Percentiles rank a stretch among this genome's conserved stretches.
Evolutionary conservation across 2,329 filamentous ascomycete genomes (phyloP).

Genomic region (Aciculosporium take): DNA sequence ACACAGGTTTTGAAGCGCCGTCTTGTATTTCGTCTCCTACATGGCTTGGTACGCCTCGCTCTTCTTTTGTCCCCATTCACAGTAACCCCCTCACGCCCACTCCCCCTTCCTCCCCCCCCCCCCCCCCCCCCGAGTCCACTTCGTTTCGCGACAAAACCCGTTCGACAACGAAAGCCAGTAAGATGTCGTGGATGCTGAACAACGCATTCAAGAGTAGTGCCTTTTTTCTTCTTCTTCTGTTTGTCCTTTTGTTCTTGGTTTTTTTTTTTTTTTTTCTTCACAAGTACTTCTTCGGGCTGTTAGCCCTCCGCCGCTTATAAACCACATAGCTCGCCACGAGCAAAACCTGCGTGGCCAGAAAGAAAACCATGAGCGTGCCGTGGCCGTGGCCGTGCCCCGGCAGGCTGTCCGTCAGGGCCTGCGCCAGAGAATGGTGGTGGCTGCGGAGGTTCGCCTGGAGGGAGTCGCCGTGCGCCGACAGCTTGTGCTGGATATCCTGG

Average conservation of each 20-base stretch:
- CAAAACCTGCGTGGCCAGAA: constrained; percentile 61
- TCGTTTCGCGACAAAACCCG: too few species aligned
- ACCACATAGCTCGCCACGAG: constrained; percentile 54
- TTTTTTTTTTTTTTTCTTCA: constrained; percentile 23
- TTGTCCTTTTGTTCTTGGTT: background rate
- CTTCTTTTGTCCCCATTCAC: too few species aligned
- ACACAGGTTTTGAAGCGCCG: too few species aligned
- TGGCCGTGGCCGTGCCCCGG: constrained; percentile 39
- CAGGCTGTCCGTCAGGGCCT: constrained; percentile 32
- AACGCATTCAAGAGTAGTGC: too few species aligned
- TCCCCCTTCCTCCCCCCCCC: too few species aligned
- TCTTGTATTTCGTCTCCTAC: too few species aligned
- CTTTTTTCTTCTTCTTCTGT: background rate
- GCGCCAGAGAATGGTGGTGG: constrained; percentile 35
- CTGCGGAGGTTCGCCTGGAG: constrained; percentile 37
- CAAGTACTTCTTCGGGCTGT: constrained; percentile 83
- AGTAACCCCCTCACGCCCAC: too few species aligned
- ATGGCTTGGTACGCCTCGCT: too few species aligned
- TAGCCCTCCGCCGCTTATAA: constrained; percentile 67
- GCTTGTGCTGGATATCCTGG: constrained; percentile 36
- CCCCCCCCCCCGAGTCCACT: too few species aligned
- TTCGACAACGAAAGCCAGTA: too few species aligned
- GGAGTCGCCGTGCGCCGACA: constrained; percentile 35
- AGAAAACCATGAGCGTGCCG: constrained; percentile 46
- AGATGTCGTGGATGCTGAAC: too few species aligned